These are phyloP conservation scores for Blastomyces parvus DNA, from an alignment of 2,329 filamentous ascomycete species.

Conservation along the genomic window DNA sequence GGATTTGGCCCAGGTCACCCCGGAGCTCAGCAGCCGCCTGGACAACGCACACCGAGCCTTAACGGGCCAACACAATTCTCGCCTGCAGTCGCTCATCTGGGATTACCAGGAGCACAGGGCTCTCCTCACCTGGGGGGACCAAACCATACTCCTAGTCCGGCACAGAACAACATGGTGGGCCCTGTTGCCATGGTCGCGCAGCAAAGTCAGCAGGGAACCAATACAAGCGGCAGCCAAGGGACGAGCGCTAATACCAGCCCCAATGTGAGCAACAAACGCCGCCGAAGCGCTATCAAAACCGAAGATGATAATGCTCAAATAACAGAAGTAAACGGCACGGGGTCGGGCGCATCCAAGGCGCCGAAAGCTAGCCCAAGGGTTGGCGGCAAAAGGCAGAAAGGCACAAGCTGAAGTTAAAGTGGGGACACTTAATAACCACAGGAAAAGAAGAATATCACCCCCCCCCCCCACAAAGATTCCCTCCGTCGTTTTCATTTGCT, in stretches of 20 bases:
- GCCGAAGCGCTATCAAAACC: slow-evolving; percentile 52
- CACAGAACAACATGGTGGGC: slow-evolving; percentile 38
- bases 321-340: slow-evolving; percentile 42
- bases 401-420: slow-evolving; percentile 17
- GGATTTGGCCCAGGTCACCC: not conserved
- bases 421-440: not conserved
- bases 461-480: not conserved
- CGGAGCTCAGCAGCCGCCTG: slow-evolving; percentile 26
- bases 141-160: slow-evolving; percentile 38
- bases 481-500: slow-evolving; percentile 2
- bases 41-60: slow-evolving; percentile 37
- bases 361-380: slow-evolving; percentile 39
- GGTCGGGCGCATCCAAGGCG: slow-evolving; percentile 31
- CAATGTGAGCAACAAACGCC: slow-evolving; percentile 50
- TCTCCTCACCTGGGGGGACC: slow-evolving; percentile 46
- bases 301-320: slow-evolving; percentile 44
- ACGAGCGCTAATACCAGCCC: slow-evolving; percentile 55
- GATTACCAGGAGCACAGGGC: slow-evolving; percentile 39
- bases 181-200: slow-evolving; percentile 47
- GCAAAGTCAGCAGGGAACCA: slow-evolving; percentile 48
- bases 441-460: not conserved
- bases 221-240: slow-evolving; percentile 40
- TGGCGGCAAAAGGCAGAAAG: slow-evolving; percentile 41
- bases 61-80: slow-evolving; percentile 46
- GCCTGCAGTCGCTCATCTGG: slow-evolving; percentile 47